These are phyloP conservation scores for Backusella sp. DNA, from an alignment of 192 early-diverging fungal genomes.

Conservation along the genomic window DNA sequence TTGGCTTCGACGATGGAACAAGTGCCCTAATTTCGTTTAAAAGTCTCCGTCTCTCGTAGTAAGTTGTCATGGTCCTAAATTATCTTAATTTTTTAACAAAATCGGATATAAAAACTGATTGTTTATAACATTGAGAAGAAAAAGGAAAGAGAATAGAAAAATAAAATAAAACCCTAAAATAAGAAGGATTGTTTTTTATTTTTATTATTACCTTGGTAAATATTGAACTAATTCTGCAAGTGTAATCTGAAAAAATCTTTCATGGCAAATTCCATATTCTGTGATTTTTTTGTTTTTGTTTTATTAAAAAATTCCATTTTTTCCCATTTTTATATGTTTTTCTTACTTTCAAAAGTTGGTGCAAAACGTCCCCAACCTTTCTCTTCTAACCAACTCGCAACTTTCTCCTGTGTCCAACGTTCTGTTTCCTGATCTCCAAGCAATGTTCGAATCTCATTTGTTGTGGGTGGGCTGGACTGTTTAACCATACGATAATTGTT, in stretches of 20 bases:
- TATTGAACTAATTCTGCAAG: conserved; percentile 28
- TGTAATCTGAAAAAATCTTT: conserved; percentile 35
- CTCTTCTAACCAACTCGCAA: conserved; percentile 29
- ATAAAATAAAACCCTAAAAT: neutral
- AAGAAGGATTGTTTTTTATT: neutral
- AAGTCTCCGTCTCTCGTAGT: conserved; percentile 31
- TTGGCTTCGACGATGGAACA: neutral
- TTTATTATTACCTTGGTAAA: conserved; percentile 19
- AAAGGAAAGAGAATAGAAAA: neutral
- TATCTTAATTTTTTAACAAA: conserved; percentile 8
- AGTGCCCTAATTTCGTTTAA: conserved; percentile 35
- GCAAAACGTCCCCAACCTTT: conserved; percentile 30
- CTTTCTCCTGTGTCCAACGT: conserved; percentile 30
- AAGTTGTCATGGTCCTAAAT: conserved; percentile 30
- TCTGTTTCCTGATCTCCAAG: conserved; percentile 22
- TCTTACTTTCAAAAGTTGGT: conserved; percentile 28
- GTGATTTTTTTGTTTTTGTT: conserved; percentile 1
- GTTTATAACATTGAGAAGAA: neutral
- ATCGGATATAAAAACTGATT: neutral
- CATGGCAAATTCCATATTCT: conserved; percentile 22
- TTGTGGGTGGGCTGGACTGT: conserved; percentile 24
- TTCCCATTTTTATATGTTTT: neutral
- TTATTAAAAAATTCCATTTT: conserved; percentile 8
- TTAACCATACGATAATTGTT: conserved; percentile 15
- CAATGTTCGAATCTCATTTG: conserved; percentile 7